Evolutionary conservation across 148 eudicot species (phyloP).

Genomic region (Tetragonia tetragonoides): DNA sequence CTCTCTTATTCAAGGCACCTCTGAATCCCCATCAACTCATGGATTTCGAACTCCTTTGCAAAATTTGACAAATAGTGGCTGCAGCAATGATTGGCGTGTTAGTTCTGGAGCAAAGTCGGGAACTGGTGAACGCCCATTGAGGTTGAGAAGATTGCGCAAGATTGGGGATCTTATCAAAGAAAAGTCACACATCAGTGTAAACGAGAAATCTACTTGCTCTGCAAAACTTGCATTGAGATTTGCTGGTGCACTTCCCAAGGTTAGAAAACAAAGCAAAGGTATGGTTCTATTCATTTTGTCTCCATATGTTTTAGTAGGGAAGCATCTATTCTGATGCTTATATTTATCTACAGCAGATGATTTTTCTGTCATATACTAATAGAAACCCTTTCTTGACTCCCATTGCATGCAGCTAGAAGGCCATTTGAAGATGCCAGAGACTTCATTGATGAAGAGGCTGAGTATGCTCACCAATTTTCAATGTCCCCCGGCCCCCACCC

Average conservation of each 20-base stretch:
- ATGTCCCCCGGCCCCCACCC: background rate
- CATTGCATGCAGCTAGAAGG: constrained; percentile 45
- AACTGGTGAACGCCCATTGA: constrained; percentile 38
- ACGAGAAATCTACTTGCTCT: constrained; percentile 26
- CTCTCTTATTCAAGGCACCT: constrained; percentile 6
- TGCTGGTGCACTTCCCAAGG: constrained; percentile 18
- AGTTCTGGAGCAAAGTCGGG: constrained; percentile 50
- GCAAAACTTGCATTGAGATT: constrained; percentile 15
- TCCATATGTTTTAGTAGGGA: background rate
- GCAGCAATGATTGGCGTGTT: constrained; percentile 66
- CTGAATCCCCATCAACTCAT: constrained; percentile 26
- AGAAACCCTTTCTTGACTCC: constrained; percentile 14
- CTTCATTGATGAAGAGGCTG: constrained; percentile 85
- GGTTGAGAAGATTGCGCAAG: constrained; percentile 69
- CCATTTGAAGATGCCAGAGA: constrained; percentile 46
- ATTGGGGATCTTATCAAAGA: constrained; percentile 47
- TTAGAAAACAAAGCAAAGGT: constrained; percentile 43
- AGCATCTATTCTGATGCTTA: constrained; percentile 11
- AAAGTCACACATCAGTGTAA: constrained; percentile 16
- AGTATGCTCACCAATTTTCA: constrained; percentile 50
- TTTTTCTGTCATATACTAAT: constrained; percentile 8
- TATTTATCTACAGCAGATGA: background rate
- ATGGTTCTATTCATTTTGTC: constrained; percentile 3
- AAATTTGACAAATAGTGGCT: constrained; percentile 47
- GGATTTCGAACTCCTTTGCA: constrained; percentile 46